phyloP scores from a whole-genome alignment of 768 basidiomycete genomes.

The Phylloporus arenicola region DNA sequence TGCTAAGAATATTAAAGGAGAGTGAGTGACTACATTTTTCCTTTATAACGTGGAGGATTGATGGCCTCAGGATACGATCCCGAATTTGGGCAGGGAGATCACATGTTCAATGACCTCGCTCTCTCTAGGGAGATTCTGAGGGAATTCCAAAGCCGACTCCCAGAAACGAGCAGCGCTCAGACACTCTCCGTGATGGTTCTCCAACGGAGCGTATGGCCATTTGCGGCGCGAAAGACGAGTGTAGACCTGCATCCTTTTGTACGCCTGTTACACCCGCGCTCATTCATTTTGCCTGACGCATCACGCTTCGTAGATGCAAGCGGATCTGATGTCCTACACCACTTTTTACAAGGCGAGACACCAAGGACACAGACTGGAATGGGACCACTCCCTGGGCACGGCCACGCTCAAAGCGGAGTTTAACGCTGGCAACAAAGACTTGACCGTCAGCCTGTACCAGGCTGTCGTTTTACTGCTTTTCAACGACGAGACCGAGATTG shows the following conservation, averaged over 20 bases:
- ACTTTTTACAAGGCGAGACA: slow-evolving; percentile 78
- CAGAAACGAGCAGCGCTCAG: slow-evolving; percentile 34
- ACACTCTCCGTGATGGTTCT: slow-evolving; percentile 75
- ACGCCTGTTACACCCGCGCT: slow-evolving; percentile 17
- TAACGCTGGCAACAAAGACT: slow-evolving; percentile 66
- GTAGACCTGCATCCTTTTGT: slow-evolving; percentile 53
- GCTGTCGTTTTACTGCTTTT: slow-evolving; percentile 82
- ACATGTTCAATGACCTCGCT: slow-evolving; percentile 91
- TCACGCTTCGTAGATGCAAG: slow-evolving; percentile 56
- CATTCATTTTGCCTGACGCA: slow-evolving; percentile 1
- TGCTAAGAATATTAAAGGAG: slow-evolving; percentile 83
- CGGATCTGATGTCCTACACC: slow-evolving; percentile 56
- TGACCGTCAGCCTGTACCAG: slow-evolving; percentile 89
- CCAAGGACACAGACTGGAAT: slow-evolving; percentile 67
- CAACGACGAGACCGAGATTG: slow-evolving; percentile 58
- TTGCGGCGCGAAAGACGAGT: slow-evolving; percentile 45
- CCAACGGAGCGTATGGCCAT: slow-evolving; percentile 89
- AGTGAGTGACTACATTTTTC: slow-evolving; percentile 38
- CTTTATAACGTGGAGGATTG: slow-evolving; percentile 4
- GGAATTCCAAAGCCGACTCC: slow-evolving; percentile 52
- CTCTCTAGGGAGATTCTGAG: slow-evolving; percentile 69
- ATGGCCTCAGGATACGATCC: slow-evolving; percentile 76
- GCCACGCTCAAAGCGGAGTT: slow-evolving; percentile 73
- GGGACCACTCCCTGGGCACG: slow-evolving; percentile 85
- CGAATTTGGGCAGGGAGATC: slow-evolving; percentile 89